Evolutionary conservation across 2,329 filamentous ascomycete genomes (phyloP).

Genomic region (Penicillium janthinellum): DNA sequence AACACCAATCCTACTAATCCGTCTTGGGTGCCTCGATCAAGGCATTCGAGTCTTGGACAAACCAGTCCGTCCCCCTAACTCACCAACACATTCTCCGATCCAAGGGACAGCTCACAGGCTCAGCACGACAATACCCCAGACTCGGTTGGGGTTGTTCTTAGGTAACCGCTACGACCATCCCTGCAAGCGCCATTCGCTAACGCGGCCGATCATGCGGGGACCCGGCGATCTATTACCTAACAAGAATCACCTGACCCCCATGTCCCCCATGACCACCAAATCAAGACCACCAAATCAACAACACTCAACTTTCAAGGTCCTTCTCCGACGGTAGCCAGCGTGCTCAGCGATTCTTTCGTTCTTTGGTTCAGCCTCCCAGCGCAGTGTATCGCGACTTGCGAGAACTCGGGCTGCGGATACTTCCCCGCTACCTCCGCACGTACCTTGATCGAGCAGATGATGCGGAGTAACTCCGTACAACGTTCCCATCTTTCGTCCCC

Average conservation of each 20-base stretch:
- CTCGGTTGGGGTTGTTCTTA: conserved; percentile 21
- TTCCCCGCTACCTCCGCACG: not conserved
- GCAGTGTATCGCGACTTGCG: too few relatives aligned
- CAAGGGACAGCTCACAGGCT: not conserved
- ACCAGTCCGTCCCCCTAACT: not conserved
- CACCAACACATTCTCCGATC: too few relatives aligned
- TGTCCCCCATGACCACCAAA: not conserved
- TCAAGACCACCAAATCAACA: not conserved
- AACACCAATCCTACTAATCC: not conserved
- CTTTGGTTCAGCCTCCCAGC: conserved; percentile 2
- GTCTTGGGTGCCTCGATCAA: not conserved
- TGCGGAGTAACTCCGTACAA: not conserved
- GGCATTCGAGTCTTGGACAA: not conserved
- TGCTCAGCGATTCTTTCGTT: not conserved
- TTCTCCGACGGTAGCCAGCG: not conserved
- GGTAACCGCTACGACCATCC: conserved; percentile 17
- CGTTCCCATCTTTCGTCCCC: not conserved
- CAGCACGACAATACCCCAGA: conserved; percentile 19
- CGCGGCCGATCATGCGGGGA: conserved; percentile 27
- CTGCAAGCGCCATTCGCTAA: conserved; percentile 13
- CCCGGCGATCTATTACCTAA: conserved; percentile 24
- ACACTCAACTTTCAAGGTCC: too few relatives aligned
- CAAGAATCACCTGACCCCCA: conserved; percentile 24
- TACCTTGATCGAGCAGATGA: not conserved
- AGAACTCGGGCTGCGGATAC: not conserved